Evolutionary conservation across 163 green algal species (phyloP).

Genomic region (Scenedesmus sp.): DNA sequence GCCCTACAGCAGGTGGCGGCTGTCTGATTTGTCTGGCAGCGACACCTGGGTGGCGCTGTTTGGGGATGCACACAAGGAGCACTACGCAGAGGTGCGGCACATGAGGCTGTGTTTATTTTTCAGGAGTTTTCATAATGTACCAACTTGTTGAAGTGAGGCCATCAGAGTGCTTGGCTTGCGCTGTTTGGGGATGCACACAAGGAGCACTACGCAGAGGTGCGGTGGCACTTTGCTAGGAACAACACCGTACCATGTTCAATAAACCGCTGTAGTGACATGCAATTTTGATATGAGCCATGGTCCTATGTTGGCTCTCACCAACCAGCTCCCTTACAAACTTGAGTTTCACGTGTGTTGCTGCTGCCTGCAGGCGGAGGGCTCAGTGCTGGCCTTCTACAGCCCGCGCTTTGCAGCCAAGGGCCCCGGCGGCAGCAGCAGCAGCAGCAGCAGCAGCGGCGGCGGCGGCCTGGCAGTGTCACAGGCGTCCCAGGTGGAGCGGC

Average conservation of each 20-base stretch:
- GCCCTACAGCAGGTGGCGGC: constrained; percentile 45
- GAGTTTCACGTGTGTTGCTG: neutral
- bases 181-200: neutral
- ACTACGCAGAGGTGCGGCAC: constrained; percentile 31
- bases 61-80: constrained; percentile 42
- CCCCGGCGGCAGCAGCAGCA: neutral
- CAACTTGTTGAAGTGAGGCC: too few relatives aligned
- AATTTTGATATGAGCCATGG: too few relatives aligned
- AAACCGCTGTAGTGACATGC: too few relatives aligned
- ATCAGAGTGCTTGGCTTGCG: neutral
- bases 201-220: neutral
- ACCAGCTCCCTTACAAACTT: neutral
- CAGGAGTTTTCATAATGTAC: too few relatives aligned
- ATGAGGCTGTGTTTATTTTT: neutral
- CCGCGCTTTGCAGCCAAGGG: constrained; percentile 20
- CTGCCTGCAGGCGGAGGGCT: constrained; percentile 26
- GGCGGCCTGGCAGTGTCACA: constrained; percentile 35
- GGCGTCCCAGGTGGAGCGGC: constrained; percentile 34
- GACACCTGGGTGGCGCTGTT: constrained; percentile 38
- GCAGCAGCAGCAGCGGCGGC: constrained; percentile 19
- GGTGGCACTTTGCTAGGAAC: too few relatives aligned
- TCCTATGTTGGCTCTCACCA: too few relatives aligned
- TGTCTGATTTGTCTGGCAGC: constrained; percentile 26
- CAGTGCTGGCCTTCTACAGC: constrained; percentile 36
- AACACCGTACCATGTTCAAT: too few relatives aligned